Conservation (phyloP, 2,329 filamentous ascomycete genomes). For the Trichoderma koningii region DNA sequence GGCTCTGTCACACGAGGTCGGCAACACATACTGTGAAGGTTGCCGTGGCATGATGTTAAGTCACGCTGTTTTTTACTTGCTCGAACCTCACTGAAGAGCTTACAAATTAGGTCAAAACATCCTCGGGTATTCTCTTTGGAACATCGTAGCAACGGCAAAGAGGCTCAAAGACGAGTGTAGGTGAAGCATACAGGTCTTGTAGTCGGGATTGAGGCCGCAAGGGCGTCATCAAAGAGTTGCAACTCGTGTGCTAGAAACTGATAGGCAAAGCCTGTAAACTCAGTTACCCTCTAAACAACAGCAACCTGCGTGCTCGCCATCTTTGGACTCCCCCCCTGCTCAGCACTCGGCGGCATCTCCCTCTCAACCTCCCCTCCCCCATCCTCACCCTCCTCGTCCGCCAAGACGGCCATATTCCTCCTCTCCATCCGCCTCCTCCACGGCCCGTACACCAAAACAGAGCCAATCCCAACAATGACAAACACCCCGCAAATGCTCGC, state of each 20-base stretch:
- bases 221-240: neutral
- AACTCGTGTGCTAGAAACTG: neutral
- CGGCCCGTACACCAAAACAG: conserved; percentile 73
- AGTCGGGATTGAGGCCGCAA: too few species aligned
- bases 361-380: conserved; percentile 15
- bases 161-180: too few species aligned
- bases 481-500: conserved; percentile 86
- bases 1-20: neutral
- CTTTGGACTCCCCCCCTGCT: neutral
- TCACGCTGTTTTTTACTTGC: neutral
- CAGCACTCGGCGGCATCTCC: neutral
- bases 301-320: neutral
- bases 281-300: too few species aligned
- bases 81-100: neutral
- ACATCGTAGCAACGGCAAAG: too few species aligned
- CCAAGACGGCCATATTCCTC: conserved; percentile 23
- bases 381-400: conserved; percentile 28
- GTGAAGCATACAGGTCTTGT: too few species aligned
- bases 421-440: conserved; percentile 63
- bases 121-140: too few species aligned
- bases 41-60: neutral
- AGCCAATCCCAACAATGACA: conserved; percentile 71
- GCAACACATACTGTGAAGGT: neutral
- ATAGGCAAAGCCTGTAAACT: too few species aligned
- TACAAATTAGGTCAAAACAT: neutral